These are phyloP conservation scores for Pseudogymnoascus sp. DNA, from an alignment of 2,329 filamentous ascomycete species.

Conservation along the genomic window DNA sequence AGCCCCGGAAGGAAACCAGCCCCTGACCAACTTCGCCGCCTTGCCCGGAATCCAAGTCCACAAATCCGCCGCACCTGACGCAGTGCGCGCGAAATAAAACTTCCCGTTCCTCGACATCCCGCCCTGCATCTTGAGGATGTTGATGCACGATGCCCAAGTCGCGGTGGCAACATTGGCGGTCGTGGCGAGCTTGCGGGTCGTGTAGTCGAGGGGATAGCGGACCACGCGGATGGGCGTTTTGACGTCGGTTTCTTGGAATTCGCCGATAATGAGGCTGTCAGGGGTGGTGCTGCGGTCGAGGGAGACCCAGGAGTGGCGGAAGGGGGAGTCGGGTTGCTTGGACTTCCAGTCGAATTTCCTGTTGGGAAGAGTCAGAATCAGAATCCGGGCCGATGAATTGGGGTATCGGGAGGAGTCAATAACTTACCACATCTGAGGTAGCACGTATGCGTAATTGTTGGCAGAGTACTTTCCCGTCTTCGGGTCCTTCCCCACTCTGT, in stretches of 20 bases:
- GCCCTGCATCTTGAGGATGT: constrained; percentile 29
- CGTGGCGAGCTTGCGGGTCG: constrained; percentile 22
- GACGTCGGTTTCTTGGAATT: constrained; percentile 24
- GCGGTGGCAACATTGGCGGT: constrained; percentile 15
- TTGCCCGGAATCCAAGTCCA: constrained; percentile 27
- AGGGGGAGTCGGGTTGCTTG: constrained; percentile 20
- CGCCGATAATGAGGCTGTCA: constrained; percentile 28
- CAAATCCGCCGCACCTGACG: constrained; percentile 24
- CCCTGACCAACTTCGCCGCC: constrained; percentile 17
- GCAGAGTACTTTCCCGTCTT: constrained; percentile 25
- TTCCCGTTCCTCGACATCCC: constrained; percentile 26
- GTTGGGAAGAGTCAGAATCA: not conserved
- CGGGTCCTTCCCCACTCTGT: constrained; percentile 27
- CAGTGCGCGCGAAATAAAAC: constrained; percentile 29
- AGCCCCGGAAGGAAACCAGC: constrained; percentile 23
- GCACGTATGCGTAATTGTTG: constrained; percentile 28
- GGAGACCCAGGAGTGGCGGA: constrained; percentile 29
- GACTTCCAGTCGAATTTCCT: constrained; percentile 4
- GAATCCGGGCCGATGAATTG: not conserved
- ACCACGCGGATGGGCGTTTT: constrained; percentile 24
- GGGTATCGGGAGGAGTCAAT: not conserved
- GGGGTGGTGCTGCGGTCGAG: constrained; percentile 29
- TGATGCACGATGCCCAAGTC: constrained; percentile 28
- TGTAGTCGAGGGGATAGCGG: constrained; percentile 27
- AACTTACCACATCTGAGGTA: constrained; percentile 28